Evolutionary conservation across 331 rosid genomes (phyloP).

Genomic region (Quercus phellos): DNA sequence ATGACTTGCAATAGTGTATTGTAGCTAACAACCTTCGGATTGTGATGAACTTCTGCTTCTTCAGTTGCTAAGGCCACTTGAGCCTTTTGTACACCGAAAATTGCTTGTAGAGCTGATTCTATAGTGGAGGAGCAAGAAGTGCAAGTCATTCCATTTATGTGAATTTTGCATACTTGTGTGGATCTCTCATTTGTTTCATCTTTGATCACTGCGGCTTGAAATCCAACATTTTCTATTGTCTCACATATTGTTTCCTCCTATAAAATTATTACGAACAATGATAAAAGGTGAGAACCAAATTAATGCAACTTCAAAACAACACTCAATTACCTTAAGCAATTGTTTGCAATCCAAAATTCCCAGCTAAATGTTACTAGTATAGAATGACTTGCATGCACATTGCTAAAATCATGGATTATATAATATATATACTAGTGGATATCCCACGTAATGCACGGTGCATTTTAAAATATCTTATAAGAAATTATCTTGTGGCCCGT

Average conservation of each 20-base stretch:
- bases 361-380: not conserved
- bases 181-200: conserved; percentile 38
- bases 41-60: conserved; percentile 64
- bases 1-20: conserved; percentile 42
- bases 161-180: conserved; percentile 48
- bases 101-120: conserved; percentile 48
- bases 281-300: not conserved
- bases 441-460: too few species aligned
- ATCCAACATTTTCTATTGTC: conserved; percentile 73
- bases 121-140: conserved; percentile 63
- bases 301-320: not conserved
- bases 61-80: conserved; percentile 81
- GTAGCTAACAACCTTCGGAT: conserved; percentile 41
- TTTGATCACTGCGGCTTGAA: conserved; percentile 45
- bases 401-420: too few species aligned
- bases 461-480: too few species aligned
- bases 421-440: too few species aligned
- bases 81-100: conserved; percentile 54
- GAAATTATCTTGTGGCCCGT: too few species aligned
- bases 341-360: not conserved
- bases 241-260: conserved; percentile 69
- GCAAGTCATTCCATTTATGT: conserved; percentile 74
- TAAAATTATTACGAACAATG: not conserved
- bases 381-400: too few species aligned
- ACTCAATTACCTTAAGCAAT: not conserved